phyloP scores from a whole-genome alignment of 2,329 filamentous ascomycete species.

The Cytospora chrysosperma region DNA sequence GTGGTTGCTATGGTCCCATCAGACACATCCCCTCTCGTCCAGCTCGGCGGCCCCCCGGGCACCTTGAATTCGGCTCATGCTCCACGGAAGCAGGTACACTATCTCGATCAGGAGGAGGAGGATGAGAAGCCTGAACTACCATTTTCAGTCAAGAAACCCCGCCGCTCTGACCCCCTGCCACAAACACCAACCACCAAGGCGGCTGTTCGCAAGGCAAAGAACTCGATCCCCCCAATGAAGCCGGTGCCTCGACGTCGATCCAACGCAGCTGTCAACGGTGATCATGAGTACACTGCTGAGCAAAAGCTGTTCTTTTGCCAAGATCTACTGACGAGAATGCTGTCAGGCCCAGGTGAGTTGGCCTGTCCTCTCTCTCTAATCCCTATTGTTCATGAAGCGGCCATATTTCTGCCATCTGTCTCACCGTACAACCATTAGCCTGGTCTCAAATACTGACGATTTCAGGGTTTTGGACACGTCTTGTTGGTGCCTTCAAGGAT shows the following conservation, averaged over 20 bases:
- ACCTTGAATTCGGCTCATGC: constrained; percentile 23
- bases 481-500: constrained; percentile 61
- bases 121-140: constrained; percentile 39
- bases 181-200: constrained; percentile 27
- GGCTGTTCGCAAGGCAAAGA: constrained; percentile 16
- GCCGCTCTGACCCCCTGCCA: constrained; percentile 37
- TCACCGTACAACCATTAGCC: neutral
- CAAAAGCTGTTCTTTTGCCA: constrained; percentile 58
- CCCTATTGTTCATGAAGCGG: neutral
- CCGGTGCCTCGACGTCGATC: constrained; percentile 33
- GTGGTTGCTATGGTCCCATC: constrained; percentile 61
- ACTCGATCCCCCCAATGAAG: constrained; percentile 27
- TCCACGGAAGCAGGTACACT: constrained; percentile 48
- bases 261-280: constrained; percentile 29
- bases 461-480: constrained; percentile 64
- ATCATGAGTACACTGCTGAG: constrained; percentile 36
- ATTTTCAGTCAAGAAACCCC: constrained; percentile 41
- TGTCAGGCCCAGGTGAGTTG: constrained; percentile 56
- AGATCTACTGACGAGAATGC: constrained; percentile 58
- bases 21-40: constrained; percentile 40
- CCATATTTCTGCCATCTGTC: neutral
- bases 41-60: constrained; percentile 30
- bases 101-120: constrained; percentile 44
- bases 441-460: constrained; percentile 14
- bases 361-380: neutral